These are phyloP conservation scores for Neurospora sp. DNA, from an alignment of 495 filamentous ascomycete species.

Conservation along the genomic window DNA sequence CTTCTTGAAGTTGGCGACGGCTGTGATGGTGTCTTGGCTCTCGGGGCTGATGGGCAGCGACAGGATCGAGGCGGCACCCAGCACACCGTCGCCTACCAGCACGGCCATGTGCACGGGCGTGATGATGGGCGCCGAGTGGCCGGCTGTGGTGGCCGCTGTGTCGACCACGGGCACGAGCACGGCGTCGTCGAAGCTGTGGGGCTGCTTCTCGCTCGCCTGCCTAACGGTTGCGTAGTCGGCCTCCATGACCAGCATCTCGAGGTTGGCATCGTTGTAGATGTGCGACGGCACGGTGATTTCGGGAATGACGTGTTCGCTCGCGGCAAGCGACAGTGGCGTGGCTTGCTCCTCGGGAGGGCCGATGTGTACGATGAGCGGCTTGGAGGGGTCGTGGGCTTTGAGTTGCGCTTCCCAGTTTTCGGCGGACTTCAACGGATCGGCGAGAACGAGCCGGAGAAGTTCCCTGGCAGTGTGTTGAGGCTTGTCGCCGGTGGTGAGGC, in stretches of 20 bases:
- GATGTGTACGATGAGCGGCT: constrained; percentile 39
- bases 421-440: constrained; percentile 60
- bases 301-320: constrained; percentile 27
- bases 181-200: constrained; percentile 37
- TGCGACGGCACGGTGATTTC: constrained; percentile 54
- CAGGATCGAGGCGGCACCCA: constrained; percentile 32
- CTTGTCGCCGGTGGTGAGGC: constrained; percentile 23
- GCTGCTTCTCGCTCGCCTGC: constrained; percentile 13
- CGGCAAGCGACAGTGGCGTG: constrained; percentile 1
- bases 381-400: constrained; percentile 31
- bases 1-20: constrained; percentile 33
- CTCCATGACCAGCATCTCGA: constrained; percentile 70
- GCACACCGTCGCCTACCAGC: constrained; percentile 57
- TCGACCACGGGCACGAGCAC: constrained; percentile 66
- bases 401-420: constrained; percentile 64
- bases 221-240: constrained; percentile 35
- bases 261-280: constrained; percentile 51
- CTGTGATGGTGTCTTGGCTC: constrained; percentile 23
- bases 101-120: constrained; percentile 82
- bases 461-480: constrained; percentile 32
- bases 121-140: constrained; percentile 51
- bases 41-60: constrained; percentile 22
- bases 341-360: constrained; percentile 13
- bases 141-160: constrained; percentile 49
- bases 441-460: constrained; percentile 61